Percentiles rank a stretch among this genome's conserved stretches.
Conservation (phyloP, 805 yeast genomes). For the Scheffersomyces lignosus region DNA sequence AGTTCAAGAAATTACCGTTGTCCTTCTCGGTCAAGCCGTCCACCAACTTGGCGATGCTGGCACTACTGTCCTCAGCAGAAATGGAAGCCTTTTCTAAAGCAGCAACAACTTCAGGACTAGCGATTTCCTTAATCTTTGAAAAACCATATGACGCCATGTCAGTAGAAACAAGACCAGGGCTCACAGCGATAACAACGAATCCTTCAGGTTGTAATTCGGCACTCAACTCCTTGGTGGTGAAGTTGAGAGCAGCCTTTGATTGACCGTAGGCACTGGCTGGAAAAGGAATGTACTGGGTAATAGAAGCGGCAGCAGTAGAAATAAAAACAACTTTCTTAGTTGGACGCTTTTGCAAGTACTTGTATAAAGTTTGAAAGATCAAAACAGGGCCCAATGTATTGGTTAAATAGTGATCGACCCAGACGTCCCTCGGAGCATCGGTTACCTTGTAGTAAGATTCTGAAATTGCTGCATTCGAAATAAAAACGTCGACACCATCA, state of each 20-base stretch:
- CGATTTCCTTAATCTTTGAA: not conserved
- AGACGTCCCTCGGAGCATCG: conserved; percentile 4
- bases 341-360: conserved; percentile 14
- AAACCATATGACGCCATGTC: conserved; percentile 24
- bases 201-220: conserved; percentile 22
- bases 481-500: conserved; percentile 30
- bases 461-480: conserved; percentile 31
- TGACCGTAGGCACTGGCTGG: conserved; percentile 30
- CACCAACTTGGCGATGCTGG: conserved; percentile 11
- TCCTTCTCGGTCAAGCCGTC: conserved; percentile 18
- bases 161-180: conserved; percentile 43
- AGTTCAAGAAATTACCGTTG: conserved; percentile 23
- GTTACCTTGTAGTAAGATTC: conserved; percentile 12
- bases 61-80: conserved; percentile 3
- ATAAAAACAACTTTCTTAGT: conserved; percentile 25
- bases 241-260: conserved; percentile 40
- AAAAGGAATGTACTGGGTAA: conserved; percentile 13
- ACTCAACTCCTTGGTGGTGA: conserved; percentile 22
- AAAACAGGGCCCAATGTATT: conserved; percentile 24
- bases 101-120: conserved; percentile 1
- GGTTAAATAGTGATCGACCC: conserved; percentile 11
- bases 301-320: conserved; percentile 24
- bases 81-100: not conserved
- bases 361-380: conserved; percentile 14
- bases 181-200: conserved; percentile 28